These are phyloP conservation scores for Solanum gandarillasii DNA, from an alignment of 257 asterid species.

Conservation along the genomic window DNA sequence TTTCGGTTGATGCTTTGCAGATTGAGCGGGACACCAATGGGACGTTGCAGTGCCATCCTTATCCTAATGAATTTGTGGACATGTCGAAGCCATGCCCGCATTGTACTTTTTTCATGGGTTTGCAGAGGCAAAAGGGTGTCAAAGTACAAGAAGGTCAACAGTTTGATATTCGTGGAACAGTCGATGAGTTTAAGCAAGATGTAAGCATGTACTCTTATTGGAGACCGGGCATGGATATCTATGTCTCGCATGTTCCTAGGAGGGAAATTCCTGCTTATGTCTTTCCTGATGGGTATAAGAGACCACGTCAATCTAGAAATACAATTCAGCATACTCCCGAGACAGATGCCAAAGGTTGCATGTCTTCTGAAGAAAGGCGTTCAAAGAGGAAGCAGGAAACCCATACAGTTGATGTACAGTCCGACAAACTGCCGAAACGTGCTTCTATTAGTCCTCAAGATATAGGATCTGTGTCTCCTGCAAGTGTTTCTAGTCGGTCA, in stretches of 20 bases:
- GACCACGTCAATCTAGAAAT: constrained; percentile 1
- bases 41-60: constrained; percentile 36
- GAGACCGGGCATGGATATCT: constrained; percentile 29
- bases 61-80: constrained; percentile 22
- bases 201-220: constrained; percentile 18
- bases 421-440: neutral
- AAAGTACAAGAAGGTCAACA: constrained; percentile 22
- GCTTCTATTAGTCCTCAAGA: neutral
- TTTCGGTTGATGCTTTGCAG: constrained; percentile 4
- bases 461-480: neutral
- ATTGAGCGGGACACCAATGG: constrained; percentile 21
- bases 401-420: neutral
- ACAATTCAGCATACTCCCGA: neutral
- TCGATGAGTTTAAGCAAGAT: constrained; percentile 22
- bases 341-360: neutral
- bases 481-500: neutral
- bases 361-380: neutral
- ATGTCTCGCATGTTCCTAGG: constrained; percentile 25
- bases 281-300: constrained; percentile 24
- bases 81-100: constrained; percentile 11
- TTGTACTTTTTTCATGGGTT: constrained; percentile 26
- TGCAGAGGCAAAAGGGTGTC: constrained; percentile 22
- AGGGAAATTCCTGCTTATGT: constrained; percentile 19
- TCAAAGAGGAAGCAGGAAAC: constrained; percentile 2
- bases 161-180: constrained; percentile 29